Base-by-base conservation (phyloP, 169 alveolate species). In the Haemoproteus tartakovskyi region DNA sequence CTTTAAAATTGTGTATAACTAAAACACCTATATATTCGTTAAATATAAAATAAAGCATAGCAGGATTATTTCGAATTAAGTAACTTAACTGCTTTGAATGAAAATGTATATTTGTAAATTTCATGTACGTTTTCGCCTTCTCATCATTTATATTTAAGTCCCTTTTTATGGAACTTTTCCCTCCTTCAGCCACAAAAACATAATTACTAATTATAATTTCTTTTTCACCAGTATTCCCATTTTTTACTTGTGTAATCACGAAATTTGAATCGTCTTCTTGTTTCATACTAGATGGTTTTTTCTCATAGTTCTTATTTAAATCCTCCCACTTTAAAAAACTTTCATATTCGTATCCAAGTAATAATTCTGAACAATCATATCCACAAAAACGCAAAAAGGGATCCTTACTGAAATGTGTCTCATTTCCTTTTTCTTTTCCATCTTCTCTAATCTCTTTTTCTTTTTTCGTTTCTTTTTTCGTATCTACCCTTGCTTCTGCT, bases 31-130 rank as follows among this genome's bases (percentile, higher is more conserved):
- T 81, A 36, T 79, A 88, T 87, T 46, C 67, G 21, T 91, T 87
- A 62, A 91, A 91, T 38, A 95, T 41, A 74, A 94, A 94, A 79
- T 95, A 92, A 14, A 94, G 64, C 96, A 95, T 94, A 2, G 93
- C 89, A 11, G 92, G 93, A 30, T 79, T 84, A 29, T 89, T 61
- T 16, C 14, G 40, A 29, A 92, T 90, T 24, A 79, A 33, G 24
- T 80, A 62, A 9, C 94, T 92, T 18, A 94, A 70, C 30, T 79
- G 80, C 0, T 16, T 45, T 6, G 96, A 93, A 8, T 67, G 67
- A 85, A 94, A 94, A 79, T 94, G 90, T 33, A 94, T 88, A 81
- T 94, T 94, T 61, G 94, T 81, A 61, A 91, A 94, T 29, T 92
- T 88, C 86, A 86, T 85, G 16, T 93, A 70, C 3, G 83, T 60